These are phyloP conservation scores for Fusarium algeriense DNA, from an alignment of 2,329 filamentous ascomycete genomes.

Conservation along the genomic window DNA sequence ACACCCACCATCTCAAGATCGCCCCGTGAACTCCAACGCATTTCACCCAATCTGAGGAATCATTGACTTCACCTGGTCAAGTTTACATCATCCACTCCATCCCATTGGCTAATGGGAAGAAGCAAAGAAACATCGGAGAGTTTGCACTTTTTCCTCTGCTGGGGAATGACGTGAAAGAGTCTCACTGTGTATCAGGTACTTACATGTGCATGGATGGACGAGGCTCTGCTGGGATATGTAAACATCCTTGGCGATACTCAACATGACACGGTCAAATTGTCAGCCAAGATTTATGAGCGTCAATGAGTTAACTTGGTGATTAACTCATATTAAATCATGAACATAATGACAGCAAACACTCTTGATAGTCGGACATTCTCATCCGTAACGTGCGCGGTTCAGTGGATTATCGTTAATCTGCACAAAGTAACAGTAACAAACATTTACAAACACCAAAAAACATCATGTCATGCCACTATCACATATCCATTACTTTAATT, in stretches of 20 bases:
- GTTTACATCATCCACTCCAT: constrained; percentile 6
- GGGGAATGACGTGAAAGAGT: constrained; percentile 26
- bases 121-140: neutral
- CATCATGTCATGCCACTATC: constrained; percentile 28
- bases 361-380: neutral
- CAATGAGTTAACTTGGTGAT: constrained; percentile 1
- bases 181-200: constrained; percentile 23
- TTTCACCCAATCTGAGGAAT: constrained; percentile 2
- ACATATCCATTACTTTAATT: neutral
- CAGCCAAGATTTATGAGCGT: constrained; percentile 12
- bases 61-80: neutral
- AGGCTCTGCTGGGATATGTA: constrained; percentile 6
- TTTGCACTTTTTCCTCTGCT: constrained; percentile 2
- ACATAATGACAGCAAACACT: neutral
- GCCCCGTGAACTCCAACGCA: neutral
- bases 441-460: constrained; percentile 1
- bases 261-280: constrained; percentile 23
- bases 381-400: neutral
- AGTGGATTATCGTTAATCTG: neutral
- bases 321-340: neutral
- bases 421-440: constrained; percentile 9
- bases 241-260: constrained; percentile 14
- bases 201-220: constrained; percentile 4
- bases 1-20: neutral
- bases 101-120: constrained; percentile 21